Base-by-base conservation (phyloP, 768 basidiomycete genomes). In the Glaciozyma martinii region DNA sequence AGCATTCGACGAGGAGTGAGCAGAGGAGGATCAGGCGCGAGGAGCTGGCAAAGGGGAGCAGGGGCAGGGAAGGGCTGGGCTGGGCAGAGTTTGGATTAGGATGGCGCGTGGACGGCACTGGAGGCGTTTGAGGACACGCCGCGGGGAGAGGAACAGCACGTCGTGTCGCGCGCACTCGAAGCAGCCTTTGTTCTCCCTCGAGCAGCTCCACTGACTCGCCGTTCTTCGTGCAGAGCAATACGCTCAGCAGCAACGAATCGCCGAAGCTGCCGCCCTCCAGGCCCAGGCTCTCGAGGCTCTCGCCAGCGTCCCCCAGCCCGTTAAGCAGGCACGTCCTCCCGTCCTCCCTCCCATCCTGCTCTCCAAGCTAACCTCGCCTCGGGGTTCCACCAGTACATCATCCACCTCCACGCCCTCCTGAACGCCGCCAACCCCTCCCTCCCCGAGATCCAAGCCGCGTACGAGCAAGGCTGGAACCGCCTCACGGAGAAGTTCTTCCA, bases 381-480 rank as follows among this genome's bases (percentile, higher is more conserved):
- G 18, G 68, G 66, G 33, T 67, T 72, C 65, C 57, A 62, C 40
- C 66, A 94, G 89, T 98, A 97, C 79, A 87, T 98, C 74, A 84
- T 94, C 9, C 89, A 90, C 72, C 95, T 98, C 77, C 89, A 94
- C 75, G 42, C 64, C 85, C 94, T 70, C 57, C 62, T 70, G 81
- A 88, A 92, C 27, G 89, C 97, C 43, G 80, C 88, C 58, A 85
- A 90, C 52, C 91, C 93, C 76, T 94, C 97, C 77, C 82, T 95
- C 3, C 80, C 85, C 7, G 88, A 92, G 73, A 94, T 99, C 71
- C 90, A 89, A 7, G 81, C 86, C 27, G 90, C 92, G 59, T 99
- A 99, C 74, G 93, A 97, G 79, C 90, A 87, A 58, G 92, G 92
- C 8, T 99, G 93, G 93, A 94, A 92, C 78, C 86, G 88, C 67